phyloP scores from a whole-genome alignment of 495 filamentous ascomycete species.

The Polyplosphaeria fusca region DNA sequence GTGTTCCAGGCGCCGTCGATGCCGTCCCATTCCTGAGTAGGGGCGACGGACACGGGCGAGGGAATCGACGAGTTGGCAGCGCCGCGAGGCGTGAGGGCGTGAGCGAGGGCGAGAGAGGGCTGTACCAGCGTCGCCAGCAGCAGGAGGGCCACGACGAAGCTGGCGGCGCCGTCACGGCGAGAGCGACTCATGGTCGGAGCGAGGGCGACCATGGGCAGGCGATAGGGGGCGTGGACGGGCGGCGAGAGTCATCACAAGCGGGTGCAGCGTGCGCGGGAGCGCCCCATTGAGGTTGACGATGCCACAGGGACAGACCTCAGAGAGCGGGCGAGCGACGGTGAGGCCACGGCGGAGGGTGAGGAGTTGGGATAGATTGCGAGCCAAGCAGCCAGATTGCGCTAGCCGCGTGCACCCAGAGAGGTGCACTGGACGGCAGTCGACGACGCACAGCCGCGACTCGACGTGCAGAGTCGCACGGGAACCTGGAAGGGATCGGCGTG shows the following conservation, averaged over 20 bases:
- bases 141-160: conserved; percentile 4
- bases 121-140: conserved; percentile 14
- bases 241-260: conserved; percentile 5
- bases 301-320: background rate
- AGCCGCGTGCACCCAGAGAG: background rate
- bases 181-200: conserved; percentile 18
- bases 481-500: no score
- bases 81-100: background rate
- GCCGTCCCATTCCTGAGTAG: conserved; percentile 48
- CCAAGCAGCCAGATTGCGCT: conserved; percentile 18
- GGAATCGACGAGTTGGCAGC: conserved; percentile 18
- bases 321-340: background rate
- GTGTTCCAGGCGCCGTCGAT: conserved; percentile 55
- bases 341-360: background rate
- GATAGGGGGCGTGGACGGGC: background rate
- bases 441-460: background rate
- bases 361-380: conserved; percentile 23
- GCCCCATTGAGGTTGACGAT: conserved; percentile 12
- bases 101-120: conserved; percentile 9
- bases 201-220: conserved; percentile 9
- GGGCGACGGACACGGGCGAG: conserved; percentile 38
- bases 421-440: background rate
- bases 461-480: no score
- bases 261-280: conserved; percentile 15
- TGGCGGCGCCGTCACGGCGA: background rate